Percentiles rank a stretch among this genome's conserved stretches.
Evolutionary conservation across 371 early-diverging fungal species (phyloP).

Genomic region (Mucor plumbeus): DNA sequence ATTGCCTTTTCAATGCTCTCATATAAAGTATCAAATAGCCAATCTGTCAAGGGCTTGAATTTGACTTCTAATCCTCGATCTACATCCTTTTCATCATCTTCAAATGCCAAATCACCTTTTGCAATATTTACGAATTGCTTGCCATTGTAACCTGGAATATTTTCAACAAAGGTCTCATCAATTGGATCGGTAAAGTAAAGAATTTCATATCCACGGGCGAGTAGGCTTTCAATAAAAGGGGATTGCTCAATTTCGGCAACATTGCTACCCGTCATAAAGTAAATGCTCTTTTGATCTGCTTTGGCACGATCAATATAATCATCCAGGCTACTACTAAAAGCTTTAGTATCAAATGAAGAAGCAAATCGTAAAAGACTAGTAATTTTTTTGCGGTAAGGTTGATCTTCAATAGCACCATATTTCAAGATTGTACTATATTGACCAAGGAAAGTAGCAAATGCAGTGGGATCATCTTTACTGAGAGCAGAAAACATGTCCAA

Average conservation of each 20-base stretch:
- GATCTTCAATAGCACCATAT: constrained; percentile 85
- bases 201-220: constrained; percentile 90
- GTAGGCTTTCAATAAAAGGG: constrained; percentile 87
- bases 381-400: constrained; percentile 72
- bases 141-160: constrained; percentile 78
- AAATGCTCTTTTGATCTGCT: constrained; percentile 88
- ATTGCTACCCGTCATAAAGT: constrained; percentile 79
- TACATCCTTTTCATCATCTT: constrained; percentile 64
- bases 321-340: constrained; percentile 72
- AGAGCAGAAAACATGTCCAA: constrained; percentile 83
- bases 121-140: constrained; percentile 83
- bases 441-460: constrained; percentile 76
- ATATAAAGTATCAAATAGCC: constrained; percentile 66
- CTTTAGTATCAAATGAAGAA: constrained; percentile 64
- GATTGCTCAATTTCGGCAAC: constrained; percentile 77
- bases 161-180: constrained; percentile 87
- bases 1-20: constrained; percentile 79
- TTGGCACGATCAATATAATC: constrained; percentile 89
- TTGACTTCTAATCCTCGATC: constrained; percentile 55
- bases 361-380: constrained; percentile 82
- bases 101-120: constrained; percentile 83
- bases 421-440: constrained; percentile 80
- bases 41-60: constrained; percentile 70
- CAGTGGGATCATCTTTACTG: constrained; percentile 71
- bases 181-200: constrained; percentile 90